phyloP scores from a whole-genome alignment of 345 rosid species.

The Viola odorata region DNA sequence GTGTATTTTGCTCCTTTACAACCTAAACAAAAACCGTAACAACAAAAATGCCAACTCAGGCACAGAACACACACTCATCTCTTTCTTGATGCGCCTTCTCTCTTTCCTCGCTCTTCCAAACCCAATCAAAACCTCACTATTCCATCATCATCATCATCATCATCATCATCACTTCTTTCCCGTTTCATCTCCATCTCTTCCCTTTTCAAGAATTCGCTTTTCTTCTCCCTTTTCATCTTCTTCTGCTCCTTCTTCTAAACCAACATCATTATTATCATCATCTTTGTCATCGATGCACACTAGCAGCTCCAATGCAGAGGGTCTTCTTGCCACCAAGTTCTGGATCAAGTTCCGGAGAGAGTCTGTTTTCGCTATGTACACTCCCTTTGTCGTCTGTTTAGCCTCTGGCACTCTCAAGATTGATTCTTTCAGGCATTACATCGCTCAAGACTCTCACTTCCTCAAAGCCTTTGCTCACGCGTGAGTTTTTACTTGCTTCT shows the following conservation, averaged over 20 bases:
- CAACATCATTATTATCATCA: background rate
- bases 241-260: constrained; percentile 12
- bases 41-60: too few species aligned
- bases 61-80: too few species aligned
- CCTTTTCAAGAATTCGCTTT: constrained; percentile 16
- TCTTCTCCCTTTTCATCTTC: constrained; percentile 16
- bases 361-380: constrained; percentile 57
- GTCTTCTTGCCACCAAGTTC: constrained; percentile 50
- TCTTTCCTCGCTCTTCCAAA: constrained; percentile 7
- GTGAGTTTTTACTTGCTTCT: constrained; percentile 38
- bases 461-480: constrained; percentile 86
- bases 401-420: constrained; percentile 76
- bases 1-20: too few species aligned
- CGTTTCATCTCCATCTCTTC: constrained; percentile 2
- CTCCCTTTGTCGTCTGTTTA: constrained; percentile 65
- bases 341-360: constrained; percentile 75
- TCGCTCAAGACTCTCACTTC: constrained; percentile 78
- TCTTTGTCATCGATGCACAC: background rate
- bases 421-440: constrained; percentile 65
- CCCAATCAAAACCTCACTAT: constrained; percentile 25
- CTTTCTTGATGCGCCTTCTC: constrained; percentile 11
- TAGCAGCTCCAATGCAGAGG: constrained; percentile 26
- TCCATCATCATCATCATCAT: constrained; percentile 6
- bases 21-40: too few species aligned
- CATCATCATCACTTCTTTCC: background rate